Conservation (phyloP, 2,329 filamentous ascomycete genomes). For the Cadophora malorum region DNA sequence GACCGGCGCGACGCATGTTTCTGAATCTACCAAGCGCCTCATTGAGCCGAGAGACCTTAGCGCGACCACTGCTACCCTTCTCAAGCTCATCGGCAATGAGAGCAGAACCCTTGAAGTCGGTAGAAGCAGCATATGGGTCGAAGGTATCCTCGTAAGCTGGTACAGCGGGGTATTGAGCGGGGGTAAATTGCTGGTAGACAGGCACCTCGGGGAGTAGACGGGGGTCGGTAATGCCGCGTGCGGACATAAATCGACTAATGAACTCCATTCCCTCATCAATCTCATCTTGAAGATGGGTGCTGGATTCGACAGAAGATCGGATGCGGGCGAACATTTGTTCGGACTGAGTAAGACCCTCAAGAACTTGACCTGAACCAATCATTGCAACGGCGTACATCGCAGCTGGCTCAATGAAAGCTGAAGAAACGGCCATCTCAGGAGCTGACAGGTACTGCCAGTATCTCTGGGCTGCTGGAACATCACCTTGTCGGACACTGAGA, state of each 20-base stretch:
- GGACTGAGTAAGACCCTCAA: constrained; percentile 80
- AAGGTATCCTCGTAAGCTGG: constrained; percentile 79
- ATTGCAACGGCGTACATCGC: constrained; percentile 90
- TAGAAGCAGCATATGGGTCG: constrained; percentile 89
- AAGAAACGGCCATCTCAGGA: constrained; percentile 63
- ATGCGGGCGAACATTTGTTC: constrained; percentile 89
- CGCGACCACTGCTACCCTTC: constrained; percentile 70
- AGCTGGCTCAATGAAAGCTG: constrained; percentile 81
- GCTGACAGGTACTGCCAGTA: constrained; percentile 80
- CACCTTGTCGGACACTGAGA: constrained; percentile 82
- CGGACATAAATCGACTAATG: constrained; percentile 64
- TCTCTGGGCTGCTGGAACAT: constrained; percentile 76
- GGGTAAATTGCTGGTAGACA: constrained; percentile 52
- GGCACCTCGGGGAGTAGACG: constrained; percentile 56
- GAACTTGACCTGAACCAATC: constrained; percentile 82
- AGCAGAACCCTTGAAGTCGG: constrained; percentile 92
- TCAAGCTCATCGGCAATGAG: constrained; percentile 91
- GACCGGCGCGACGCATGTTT: constrained; percentile 90
- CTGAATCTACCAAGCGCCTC: constrained; percentile 85
- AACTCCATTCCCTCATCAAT: constrained; percentile 86
- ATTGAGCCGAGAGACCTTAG: constrained; percentile 72
- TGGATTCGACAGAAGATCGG: constrained; percentile 59
- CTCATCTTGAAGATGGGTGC: constrained; percentile 72
- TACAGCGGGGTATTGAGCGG: constrained; percentile 60
- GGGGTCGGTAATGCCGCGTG: constrained; percentile 60